Evolutionary conservation across 257 asterid genomes (phyloP), one percentile per base, ranked within the genome.

Genomic region (Plantago elongata): DNA sequence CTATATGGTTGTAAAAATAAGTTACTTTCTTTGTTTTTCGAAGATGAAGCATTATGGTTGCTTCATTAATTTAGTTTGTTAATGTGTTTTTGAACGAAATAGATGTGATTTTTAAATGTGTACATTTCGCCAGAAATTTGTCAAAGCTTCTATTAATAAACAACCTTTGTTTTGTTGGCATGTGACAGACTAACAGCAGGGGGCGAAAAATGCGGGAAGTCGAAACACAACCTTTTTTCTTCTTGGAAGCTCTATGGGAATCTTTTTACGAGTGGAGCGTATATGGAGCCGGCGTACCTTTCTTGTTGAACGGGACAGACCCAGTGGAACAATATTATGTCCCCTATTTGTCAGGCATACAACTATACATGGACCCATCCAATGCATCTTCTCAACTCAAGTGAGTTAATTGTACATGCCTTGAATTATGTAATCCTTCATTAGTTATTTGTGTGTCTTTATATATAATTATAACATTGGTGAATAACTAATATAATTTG

Each of bases 321-420:
- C 71, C 54, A 13, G 67, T 78, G 18, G 72, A 78, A 54, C 96
- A 88, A 57, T 91, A 82, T 74, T 91, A 84, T 74, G 81, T 75
- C 54, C 98, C 96, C 0, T 79, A 48, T 69, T 70, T 88, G 61
- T 91, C 98, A 1, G 98, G 96, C 65, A 84, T 91, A 38, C 94
- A 88, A 71, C 57, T 91, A 73, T 88, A 82, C 44, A 51, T 64
- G 4, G 91, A 88, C 75, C 79, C 84, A 2, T 62, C 72, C n/a
- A 72, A 71, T 74, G 74, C 77, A 38, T 72, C 77, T 70, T 67
- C 77, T 50, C 64, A 62, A 37, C 6, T 52, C 69, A 64, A 79
- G 95, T 84, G 67, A 78, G 81, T 62, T 55, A 38, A 30, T 57
- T 54, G 57, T 61, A 57, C 30, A 45, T 63, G 60, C 37, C 15